Evolutionary conservation across 768 basidiomycete genomes (phyloP).

Genomic region (Amanita brunnescens): DNA sequence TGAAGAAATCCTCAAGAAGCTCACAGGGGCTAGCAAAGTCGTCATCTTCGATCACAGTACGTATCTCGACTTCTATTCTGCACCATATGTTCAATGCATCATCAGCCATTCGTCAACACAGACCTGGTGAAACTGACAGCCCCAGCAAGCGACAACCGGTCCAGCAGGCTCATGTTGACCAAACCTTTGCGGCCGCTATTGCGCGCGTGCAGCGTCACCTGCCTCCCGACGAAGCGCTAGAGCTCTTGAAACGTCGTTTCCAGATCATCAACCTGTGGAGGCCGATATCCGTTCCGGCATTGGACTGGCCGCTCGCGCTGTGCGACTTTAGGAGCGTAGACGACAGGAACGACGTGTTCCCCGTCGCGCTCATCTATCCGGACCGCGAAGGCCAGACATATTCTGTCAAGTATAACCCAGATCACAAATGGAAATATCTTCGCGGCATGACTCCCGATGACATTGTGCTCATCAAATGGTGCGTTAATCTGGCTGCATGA

Average conservation of each 20-base stretch:
- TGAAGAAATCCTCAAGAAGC: no score
- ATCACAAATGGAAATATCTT: slow-evolving; percentile 46
- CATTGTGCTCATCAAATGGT: slow-evolving; percentile 47
- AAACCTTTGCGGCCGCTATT: slow-evolving; percentile 34
- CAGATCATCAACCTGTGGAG: slow-evolving; percentile 59
- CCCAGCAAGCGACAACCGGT: slow-evolving; percentile 28
- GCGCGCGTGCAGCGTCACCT: slow-evolving; percentile 42
- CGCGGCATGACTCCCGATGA: slow-evolving; percentile 40
- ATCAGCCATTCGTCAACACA: no score
- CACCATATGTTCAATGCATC: no score
- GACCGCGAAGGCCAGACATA: slow-evolving; percentile 45
- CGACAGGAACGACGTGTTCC: slow-evolving; percentile 30
- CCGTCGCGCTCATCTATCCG: slow-evolving; percentile 37
- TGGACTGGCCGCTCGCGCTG: slow-evolving; percentile 42
- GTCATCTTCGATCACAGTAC: no score
- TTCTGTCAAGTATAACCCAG: slow-evolving; percentile 34
- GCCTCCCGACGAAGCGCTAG: slow-evolving; percentile 34
- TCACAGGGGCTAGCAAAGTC: no score
- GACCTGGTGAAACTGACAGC: no score
- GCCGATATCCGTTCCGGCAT: slow-evolving; percentile 37
- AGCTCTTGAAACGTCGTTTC: slow-evolving; percentile 37
- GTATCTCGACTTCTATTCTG: no score
- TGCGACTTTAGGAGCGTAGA: slow-evolving; percentile 44
- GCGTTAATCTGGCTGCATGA: no score
- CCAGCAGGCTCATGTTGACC: slow-evolving; percentile 30